Base-by-base conservation (phyloP, 1,284 basidiomycete species). In the Pseudozyma sp. region DNA sequence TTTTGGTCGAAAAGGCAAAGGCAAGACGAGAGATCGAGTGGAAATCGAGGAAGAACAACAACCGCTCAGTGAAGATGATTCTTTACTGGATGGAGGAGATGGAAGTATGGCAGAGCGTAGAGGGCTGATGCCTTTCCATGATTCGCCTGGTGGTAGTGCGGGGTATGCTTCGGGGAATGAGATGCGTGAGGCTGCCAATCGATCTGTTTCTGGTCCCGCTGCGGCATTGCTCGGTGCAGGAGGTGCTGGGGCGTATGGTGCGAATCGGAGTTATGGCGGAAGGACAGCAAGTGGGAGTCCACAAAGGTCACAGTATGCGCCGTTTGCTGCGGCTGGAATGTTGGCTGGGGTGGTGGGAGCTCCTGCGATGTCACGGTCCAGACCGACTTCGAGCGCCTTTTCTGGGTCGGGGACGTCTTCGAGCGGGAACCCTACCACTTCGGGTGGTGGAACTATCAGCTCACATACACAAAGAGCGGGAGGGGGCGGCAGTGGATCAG, bases 41-140 rank as follows among this genome's bases (percentile, higher is more conserved):
- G 72, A 76, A 42, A 62, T 56, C n/a, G 70, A 69, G 21, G 65
- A 69, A 21, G 76, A 71, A 21, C 55, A 56, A 25, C 59, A 56
- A 7, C 61, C 38, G 1, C 16, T 61, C 12, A 69, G 60, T 47
- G 74, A 73, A 14, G 66, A 76, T 11, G 70, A 72, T 19, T 18
- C 50, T 3, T 3, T 31, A 31, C 25, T 31, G 25, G 25, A 31
- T 11, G 67, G 57, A 11, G 67, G 57, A 11, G 69, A 72, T 19
- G 65, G 53, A 18, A 61, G 59, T 38, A 62, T 60, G 65, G 52
- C 51, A 3, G 76, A 78, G 44, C 55, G 72, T 10, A 31, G 70
- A 7, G 76, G 76, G 6, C 42, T 78, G 43, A 76, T 78, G 73
- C 45, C 53, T 25, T 50, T 58, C 35, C 47, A 48, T 35, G 61